These are phyloP conservation scores for Hypoxylon sp. DNA, from an alignment of 2,329 filamentous ascomycete genomes.

Conservation along the genomic window DNA sequence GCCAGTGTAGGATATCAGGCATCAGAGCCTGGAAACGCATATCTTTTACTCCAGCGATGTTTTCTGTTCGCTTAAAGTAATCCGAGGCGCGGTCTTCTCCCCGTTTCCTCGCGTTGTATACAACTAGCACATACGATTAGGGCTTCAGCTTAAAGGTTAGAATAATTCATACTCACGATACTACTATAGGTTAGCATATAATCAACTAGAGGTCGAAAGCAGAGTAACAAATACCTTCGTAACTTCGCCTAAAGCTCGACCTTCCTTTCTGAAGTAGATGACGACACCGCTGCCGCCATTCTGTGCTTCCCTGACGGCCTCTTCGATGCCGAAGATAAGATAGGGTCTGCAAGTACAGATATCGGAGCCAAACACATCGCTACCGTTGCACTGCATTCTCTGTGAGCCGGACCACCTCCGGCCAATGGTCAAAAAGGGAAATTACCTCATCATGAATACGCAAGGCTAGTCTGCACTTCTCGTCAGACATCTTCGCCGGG, in stretches of 20 bases:
- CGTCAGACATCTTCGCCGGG: conserved; percentile 92
- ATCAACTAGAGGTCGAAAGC: conserved; percentile 42
- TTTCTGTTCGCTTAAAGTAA: conserved; percentile 98
- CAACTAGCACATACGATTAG: conserved; percentile 60
- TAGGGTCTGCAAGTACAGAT: conserved; percentile 98
- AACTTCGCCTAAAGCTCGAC: conserved; percentile 92
- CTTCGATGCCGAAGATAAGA: conserved; percentile 95
- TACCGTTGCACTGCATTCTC: conserved; percentile 82
- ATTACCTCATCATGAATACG: conserved; percentile 80
- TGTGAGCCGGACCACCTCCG: conserved; percentile 40
- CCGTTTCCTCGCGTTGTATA: conserved; percentile 86
- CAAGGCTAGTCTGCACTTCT: conserved; percentile 83
- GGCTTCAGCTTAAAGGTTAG: conserved; percentile 43
- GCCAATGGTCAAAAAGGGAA: conserved; percentile 31
- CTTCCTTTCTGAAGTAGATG: conserved; percentile 99
- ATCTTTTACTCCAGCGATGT: conserved; percentile 95
- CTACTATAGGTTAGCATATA: conserved; percentile 57
- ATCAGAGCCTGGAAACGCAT: conserved; percentile 99
- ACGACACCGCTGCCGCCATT: conserved; percentile 94
- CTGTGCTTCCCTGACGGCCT: conserved; percentile 97
- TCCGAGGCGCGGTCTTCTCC: conserved; percentile 86
- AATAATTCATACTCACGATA: conserved; percentile 61
- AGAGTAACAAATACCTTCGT: conserved; percentile 78
- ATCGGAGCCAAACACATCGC: conserved; percentile 97
- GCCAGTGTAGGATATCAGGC: conserved; percentile 98